Evolutionary conservation across 441 rosid genomes (phyloP).

Genomic region (Populus hybrid): DNA sequence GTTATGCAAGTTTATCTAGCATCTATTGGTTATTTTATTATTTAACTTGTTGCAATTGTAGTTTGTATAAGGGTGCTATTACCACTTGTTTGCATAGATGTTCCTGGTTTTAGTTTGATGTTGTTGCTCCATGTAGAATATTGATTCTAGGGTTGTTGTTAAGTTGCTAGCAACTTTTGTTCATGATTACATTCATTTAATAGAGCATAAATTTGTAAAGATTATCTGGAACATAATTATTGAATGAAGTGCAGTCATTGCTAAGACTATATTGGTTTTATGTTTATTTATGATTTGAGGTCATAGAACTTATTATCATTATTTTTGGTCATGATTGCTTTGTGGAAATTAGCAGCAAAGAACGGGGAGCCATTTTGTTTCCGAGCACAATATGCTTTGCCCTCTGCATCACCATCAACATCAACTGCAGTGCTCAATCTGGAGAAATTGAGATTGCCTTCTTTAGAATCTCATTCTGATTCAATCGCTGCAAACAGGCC

Average conservation of each 20-base stretch:
- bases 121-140: not conserved
- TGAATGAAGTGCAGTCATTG: no score
- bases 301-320: not conserved
- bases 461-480: slow-evolving; percentile 54
- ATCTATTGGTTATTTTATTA: no score
- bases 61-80: not conserved
- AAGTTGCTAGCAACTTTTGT: no score
- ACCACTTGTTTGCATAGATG: not conserved
- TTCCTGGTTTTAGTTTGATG: not conserved
- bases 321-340: slow-evolving; percentile 19
- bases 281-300: not conserved
- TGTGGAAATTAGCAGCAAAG: slow-evolving; percentile 53
- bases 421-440: slow-evolving; percentile 57
- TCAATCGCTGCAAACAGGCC: slow-evolving; percentile 42
- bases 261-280: not conserved
- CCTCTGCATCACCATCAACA: slow-evolving; percentile 50
- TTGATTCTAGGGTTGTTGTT: not conserved
- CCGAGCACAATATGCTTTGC: slow-evolving; percentile 64
- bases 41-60: not conserved
- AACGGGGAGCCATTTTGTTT: slow-evolving; percentile 45
- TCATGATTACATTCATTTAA: no score
- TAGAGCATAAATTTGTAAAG: no score
- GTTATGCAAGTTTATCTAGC: not conserved
- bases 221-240: no score
- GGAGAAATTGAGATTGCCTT: slow-evolving; percentile 74